A percentile compares a stretch with the other conserved stretches of the same genome.
These are phyloP conservation scores for Actinomucor elegans DNA, from an alignment of 371 early-diverging fungal species.

Conservation along the genomic window DNA sequence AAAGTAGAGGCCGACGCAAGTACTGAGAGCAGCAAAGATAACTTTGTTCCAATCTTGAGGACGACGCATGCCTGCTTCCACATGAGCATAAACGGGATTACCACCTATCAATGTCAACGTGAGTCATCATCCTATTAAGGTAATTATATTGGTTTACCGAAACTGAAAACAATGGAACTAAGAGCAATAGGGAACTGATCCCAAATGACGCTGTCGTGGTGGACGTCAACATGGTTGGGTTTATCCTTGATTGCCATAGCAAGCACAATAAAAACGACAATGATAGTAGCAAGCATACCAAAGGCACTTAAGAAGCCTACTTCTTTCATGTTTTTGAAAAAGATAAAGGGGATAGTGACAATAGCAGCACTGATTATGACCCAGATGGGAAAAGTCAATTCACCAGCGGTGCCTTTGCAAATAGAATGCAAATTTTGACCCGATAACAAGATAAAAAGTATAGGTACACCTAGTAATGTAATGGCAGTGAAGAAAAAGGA, in stretches of 20 bases:
- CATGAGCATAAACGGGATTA: slow-evolving; percentile 50
- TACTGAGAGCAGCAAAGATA: slow-evolving; percentile 63
- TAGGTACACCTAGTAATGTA: slow-evolving; percentile 65
- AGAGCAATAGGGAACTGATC: slow-evolving; percentile 57
- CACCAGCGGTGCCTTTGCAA: slow-evolving; percentile 21
- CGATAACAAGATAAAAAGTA: slow-evolving; percentile 73
- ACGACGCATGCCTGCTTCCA: slow-evolving; percentile 78
- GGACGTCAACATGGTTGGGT: slow-evolving; percentile 11
- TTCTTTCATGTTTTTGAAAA: slow-evolving; percentile 74
- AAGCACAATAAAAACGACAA: slow-evolving; percentile 29
- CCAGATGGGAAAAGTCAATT: slow-evolving; percentile 50
- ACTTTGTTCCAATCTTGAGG: slow-evolving; percentile 77
- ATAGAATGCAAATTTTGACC: slow-evolving; percentile 62
- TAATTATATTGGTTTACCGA: slow-evolving; percentile 26
- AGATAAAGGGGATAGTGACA: slow-evolving; percentile 68
- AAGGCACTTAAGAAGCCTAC: slow-evolving; percentile 55
- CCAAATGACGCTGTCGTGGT: slow-evolving; percentile 48
- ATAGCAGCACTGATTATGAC: slow-evolving; percentile 62
- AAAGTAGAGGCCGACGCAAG: slow-evolving; percentile 75
- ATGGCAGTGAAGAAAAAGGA: slow-evolving; percentile 66
- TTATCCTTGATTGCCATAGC: slow-evolving; percentile 22
- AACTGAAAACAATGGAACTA: slow-evolving; percentile 61
- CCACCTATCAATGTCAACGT: slow-evolving; percentile 13
- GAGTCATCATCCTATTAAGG: background rate
- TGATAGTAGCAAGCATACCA: slow-evolving; percentile 30